Evolutionary conservation across 768 basidiomycete genomes (phyloP).

Genomic region (Chiua virens): DNA sequence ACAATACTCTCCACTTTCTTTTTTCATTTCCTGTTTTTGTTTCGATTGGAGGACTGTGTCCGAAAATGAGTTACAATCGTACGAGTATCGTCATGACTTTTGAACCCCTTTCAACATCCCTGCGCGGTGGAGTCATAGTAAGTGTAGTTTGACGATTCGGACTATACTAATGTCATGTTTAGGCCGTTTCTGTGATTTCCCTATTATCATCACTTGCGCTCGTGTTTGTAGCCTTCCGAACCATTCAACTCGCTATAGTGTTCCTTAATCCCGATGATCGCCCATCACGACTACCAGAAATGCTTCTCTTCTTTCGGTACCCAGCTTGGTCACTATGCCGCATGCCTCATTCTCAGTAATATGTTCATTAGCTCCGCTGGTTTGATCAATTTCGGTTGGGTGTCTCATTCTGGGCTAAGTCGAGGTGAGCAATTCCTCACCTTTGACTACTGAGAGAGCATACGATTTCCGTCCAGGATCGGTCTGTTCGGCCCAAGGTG

Average conservation of each 20-base stretch:
- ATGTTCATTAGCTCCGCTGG: slow-evolving; percentile 53
- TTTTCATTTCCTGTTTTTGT: not conserved
- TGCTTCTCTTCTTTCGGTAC: slow-evolving; percentile 61
- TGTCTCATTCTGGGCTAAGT: slow-evolving; percentile 42
- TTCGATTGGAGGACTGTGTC: not conserved
- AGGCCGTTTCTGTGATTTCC: slow-evolving; percentile 54
- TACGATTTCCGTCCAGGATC: slow-evolving; percentile 34
- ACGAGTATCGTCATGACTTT: slow-evolving; percentile 2
- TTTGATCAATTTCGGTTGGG: slow-evolving; percentile 54
- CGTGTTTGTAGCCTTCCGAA: slow-evolving; percentile 47
- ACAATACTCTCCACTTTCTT: slow-evolving; percentile 3
- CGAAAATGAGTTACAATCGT: slow-evolving; percentile 3
- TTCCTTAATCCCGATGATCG: slow-evolving; percentile 29
- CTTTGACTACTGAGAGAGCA: not conserved
- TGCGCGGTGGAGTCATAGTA: slow-evolving; percentile 19
- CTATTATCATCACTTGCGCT: slow-evolving; percentile 54
- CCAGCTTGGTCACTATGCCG: slow-evolving; percentile 69
- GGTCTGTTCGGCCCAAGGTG: slow-evolving; percentile 64
- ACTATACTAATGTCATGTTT: not conserved
- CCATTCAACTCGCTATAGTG: slow-evolving; percentile 45
- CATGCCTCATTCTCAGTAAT: slow-evolving; percentile 61
- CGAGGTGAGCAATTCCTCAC: slow-evolving; percentile 39
- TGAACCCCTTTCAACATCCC: slow-evolving; percentile 11
- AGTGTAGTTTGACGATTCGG: slow-evolving; percentile 4
- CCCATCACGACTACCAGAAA: slow-evolving; percentile 40